Base-by-base conservation (phyloP, 2,329 filamentous ascomycete species). In the Alternaria burnsii region DNA sequence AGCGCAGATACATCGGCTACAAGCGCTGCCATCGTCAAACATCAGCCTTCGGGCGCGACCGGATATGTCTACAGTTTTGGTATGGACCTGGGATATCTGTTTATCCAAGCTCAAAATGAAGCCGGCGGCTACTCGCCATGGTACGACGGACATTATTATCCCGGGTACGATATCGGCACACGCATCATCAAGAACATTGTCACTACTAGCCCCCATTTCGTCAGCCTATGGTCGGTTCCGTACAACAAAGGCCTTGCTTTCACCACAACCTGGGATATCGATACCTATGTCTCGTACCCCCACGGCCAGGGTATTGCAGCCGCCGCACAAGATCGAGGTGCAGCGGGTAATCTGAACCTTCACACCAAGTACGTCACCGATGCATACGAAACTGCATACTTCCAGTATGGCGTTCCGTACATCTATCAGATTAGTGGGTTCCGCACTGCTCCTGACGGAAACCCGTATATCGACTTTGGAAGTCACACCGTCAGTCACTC, bases 201-300 rank as follows among this genome's bases (percentile, higher is more conserved):
- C 41, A 57, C 53, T 34, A 52, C 32, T 16, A 52, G 53, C 24
- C 46, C 53, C 18, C 46, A 47, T 42, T 60, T 57, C 9, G 58
- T 57, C 6, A 60, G 58, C 20, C 26, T 60, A 5, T 60, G 58
- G 58, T 50, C 58, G 6, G 58, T 60, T 30, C 58, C 58, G 7
- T 60, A 60, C 53, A 60, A 60, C 34, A 60, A 60, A 34, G 58
- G 58, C 7, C 58, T 60, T 3, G 58, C 46, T 7, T 60, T 60
- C 34, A 60, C 58, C 6, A 60, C 58, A 26, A 60, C 58, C 1
- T 60, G 58, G 58, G 58, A 60, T 5, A 60, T 60, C 9, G 58
- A 60, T 12, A 60, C 58, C 12, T 60, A 60, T 32, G 58, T 60
- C 32, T 60, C 58, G 9, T 60, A 60, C 12, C 58, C 58, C 0